phyloP scores from a whole-genome alignment of 2,329 filamentous ascomycete species.

The Trichophyton simii region DNA sequence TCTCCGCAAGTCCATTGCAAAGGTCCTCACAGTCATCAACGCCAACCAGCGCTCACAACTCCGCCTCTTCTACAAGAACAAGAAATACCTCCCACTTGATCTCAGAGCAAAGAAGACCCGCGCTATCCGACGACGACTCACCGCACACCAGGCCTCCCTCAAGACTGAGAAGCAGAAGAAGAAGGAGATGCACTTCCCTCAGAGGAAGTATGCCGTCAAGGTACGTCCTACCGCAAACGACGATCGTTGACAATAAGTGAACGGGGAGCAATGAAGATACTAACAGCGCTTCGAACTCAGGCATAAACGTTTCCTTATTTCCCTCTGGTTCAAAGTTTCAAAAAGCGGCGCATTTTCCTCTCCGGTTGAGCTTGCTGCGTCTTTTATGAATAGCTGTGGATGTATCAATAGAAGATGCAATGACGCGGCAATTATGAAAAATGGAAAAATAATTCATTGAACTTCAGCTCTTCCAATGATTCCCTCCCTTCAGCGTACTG shows the following conservation, averaged over 20 bases:
- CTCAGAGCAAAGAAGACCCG: conserved; percentile 97
- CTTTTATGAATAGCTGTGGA: conserved; percentile 2
- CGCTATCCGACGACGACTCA: conserved; percentile 90
- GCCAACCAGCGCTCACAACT: conserved; percentile 97
- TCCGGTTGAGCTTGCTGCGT: not conserved
- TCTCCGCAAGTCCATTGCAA: conserved; percentile 98
- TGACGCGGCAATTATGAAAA: conserved; percentile 5
- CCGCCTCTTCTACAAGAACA: conserved; percentile 98
- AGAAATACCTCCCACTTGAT: conserved; percentile 98
- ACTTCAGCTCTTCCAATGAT: not conserved
- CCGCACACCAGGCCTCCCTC: conserved; percentile 74
- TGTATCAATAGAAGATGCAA: conserved; percentile 5
- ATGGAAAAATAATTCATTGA: not conserved
- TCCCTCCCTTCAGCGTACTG: not conserved
- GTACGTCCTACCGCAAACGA: conserved; percentile 37
- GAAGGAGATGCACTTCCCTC: conserved; percentile 89
- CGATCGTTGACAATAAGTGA: not conserved
- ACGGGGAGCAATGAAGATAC: not conserved
- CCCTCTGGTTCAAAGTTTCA: not conserved
- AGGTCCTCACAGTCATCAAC: conserved; percentile 98
- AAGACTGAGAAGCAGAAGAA: conserved; percentile 93
- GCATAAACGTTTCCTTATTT: not conserved
- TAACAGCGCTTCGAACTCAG: not conserved
- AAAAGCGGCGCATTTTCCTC: not conserved
- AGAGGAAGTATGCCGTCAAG: conserved; percentile 99